phyloP scores from a whole-genome alignment of 805 yeast species.

The Myxozyma udenii region DNA sequence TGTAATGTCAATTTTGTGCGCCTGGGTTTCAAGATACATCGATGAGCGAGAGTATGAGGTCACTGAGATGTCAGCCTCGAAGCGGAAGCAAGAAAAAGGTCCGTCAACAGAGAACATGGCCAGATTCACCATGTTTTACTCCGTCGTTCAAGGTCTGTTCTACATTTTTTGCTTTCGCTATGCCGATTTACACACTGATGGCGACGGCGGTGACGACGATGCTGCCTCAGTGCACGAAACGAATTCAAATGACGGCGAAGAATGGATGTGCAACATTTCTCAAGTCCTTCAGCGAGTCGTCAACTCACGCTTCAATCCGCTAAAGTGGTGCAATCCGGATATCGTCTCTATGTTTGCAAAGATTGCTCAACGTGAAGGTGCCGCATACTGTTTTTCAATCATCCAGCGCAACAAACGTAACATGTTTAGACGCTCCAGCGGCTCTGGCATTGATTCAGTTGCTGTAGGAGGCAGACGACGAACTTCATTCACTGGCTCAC shows the following conservation, averaged over 20 bases:
- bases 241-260: conserved; percentile 30
- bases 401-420: conserved; percentile 85
- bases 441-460: not conserved
- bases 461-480: not conserved
- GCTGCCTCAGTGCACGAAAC: not conserved
- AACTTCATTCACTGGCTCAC: not conserved
- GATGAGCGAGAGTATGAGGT: conserved; percentile 84
- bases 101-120: conserved; percentile 51
- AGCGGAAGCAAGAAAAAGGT: not conserved
- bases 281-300: conserved; percentile 83
- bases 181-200: conserved; percentile 47
- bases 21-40: conserved; percentile 80
- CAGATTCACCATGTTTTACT: conserved; percentile 81
- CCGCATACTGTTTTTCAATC: conserved; percentile 89
- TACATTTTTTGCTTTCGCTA: conserved; percentile 91
- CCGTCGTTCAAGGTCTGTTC: conserved; percentile 83
- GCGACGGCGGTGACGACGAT: conserved; percentile 31
- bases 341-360: conserved; percentile 92
- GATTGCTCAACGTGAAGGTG: conserved; percentile 82
- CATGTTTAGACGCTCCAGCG: not conserved
- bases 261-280: conserved; percentile 80
- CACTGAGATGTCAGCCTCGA: conserved; percentile 32
- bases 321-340: conserved; percentile 88
- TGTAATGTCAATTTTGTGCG: conserved; percentile 75
- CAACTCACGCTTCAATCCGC: conserved; percentile 85